These are phyloP conservation scores for Microdochium paspali DNA, from an alignment of 2,329 filamentous ascomycete genomes.

Conservation along the genomic window DNA sequence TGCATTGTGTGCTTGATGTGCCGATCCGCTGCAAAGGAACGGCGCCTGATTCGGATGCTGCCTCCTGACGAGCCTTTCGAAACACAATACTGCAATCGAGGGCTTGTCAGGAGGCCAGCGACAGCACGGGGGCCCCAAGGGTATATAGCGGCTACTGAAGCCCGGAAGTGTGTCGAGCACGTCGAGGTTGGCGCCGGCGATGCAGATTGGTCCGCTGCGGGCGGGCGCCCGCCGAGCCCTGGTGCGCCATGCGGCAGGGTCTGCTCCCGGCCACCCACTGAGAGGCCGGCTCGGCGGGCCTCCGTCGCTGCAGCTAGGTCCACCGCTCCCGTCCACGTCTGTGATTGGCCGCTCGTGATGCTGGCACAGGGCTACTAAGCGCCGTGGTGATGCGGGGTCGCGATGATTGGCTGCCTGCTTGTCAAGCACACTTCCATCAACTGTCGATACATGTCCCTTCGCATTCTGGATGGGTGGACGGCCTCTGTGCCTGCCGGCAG, in stretches of 20 bases:
- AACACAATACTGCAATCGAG: slow-evolving; percentile 27
- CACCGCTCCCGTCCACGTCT: neutral
- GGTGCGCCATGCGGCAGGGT: slow-evolving; percentile 23
- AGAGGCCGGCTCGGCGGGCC: neutral
- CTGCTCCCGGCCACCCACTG: slow-evolving; percentile 25
- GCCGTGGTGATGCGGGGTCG: neutral
- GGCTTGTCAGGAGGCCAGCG: neutral
- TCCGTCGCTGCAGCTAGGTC: neutral
- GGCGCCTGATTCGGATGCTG: slow-evolving; percentile 13
- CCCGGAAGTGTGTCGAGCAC: slow-evolving; percentile 29
- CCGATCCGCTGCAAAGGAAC: neutral
- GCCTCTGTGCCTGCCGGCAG: neutral
- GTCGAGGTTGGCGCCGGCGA: slow-evolving; percentile 26
- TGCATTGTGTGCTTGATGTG: slow-evolving; percentile 17
- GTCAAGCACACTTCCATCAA: neutral
- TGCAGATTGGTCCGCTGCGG: slow-evolving; percentile 32
- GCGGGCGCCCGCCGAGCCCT: slow-evolving; percentile 20
- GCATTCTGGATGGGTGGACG: no score
- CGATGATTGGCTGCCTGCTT: neutral
- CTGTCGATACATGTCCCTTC: no score
- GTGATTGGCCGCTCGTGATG: slow-evolving; percentile 3
- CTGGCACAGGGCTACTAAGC: slow-evolving; percentile 26
- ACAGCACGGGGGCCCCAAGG: slow-evolving; percentile 28
- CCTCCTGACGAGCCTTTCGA: slow-evolving; percentile 39
- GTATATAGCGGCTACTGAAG: slow-evolving; percentile 52